Evolutionary conservation across 2,329 filamentous ascomycete species (phyloP).

Genomic region (Xylaria sp.): DNA sequence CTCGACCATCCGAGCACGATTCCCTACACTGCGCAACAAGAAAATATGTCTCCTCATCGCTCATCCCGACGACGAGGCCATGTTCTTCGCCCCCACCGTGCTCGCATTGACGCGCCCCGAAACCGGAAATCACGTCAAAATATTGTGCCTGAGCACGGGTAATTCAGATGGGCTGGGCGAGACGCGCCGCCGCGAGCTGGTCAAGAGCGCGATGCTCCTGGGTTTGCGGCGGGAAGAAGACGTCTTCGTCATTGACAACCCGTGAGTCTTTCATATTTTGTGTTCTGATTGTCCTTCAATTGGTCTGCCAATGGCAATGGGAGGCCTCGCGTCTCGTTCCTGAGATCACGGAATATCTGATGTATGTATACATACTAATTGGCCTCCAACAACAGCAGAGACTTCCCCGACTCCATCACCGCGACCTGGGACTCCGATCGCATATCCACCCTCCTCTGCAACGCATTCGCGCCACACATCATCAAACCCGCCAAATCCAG

Average conservation of each 20-base stretch:
- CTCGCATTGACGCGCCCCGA: slow-evolving; percentile 75
- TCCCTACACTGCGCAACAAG: slow-evolving; percentile 71
- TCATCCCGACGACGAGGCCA: slow-evolving; percentile 97
- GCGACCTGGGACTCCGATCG: slow-evolving; percentile 66
- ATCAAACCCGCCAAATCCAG: slow-evolving; percentile 32
- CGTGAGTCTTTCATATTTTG: slow-evolving; percentile 40
- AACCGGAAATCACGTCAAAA: slow-evolving; percentile 85
- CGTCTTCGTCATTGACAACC: slow-evolving; percentile 78
- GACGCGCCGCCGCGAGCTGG: slow-evolving; percentile 75
- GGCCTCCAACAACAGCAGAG: slow-evolving; percentile 29
- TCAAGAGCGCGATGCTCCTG: slow-evolving; percentile 70
- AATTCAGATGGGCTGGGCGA: slow-evolving; percentile 84
- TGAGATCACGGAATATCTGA: neutral
- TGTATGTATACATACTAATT: neutral
- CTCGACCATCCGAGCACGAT: slow-evolving; percentile 42
- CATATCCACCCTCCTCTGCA: slow-evolving; percentile 64
- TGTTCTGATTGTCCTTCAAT: neutral
- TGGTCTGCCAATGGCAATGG: no score
- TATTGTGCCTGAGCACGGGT: slow-evolving; percentile 85
- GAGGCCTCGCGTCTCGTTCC: no score
- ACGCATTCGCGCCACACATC: slow-evolving; percentile 67
- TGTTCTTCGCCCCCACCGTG: slow-evolving; percentile 95
- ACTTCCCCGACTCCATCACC: slow-evolving; percentile 89
- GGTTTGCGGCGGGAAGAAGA: slow-evolving; percentile 72
- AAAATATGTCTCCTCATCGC: slow-evolving; percentile 89